Evolutionary conservation across 208 protist genomes (phyloP).

Genomic region (Crithidia sp.): DNA sequence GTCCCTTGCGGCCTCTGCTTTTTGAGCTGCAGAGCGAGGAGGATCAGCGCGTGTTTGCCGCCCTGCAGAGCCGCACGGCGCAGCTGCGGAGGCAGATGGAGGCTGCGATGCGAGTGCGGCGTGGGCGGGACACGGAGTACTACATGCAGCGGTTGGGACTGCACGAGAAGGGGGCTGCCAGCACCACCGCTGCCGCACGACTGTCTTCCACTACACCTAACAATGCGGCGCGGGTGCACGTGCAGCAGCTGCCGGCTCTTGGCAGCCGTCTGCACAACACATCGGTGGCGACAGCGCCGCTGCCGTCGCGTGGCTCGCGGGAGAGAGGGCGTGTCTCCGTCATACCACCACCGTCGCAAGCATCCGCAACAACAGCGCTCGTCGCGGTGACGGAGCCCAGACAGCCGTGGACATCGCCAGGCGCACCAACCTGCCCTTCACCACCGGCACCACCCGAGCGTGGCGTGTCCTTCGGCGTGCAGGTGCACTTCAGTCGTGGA

Average conservation of each 20-base stretch:
- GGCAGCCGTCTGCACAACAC: not conserved
- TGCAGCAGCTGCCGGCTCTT: slow-evolving; percentile 1
- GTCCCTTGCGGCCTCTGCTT: not conserved
- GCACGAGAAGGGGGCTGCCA: slow-evolving; percentile 8
- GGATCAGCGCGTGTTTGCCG: slow-evolving; percentile 49
- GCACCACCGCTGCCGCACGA: not conserved
- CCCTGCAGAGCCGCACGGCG: slow-evolving; percentile 59
- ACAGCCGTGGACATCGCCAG: not conserved
- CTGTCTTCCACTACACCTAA: too few relatives aligned
- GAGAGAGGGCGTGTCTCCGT: too few relatives aligned
- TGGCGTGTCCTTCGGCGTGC: slow-evolving; percentile 50
- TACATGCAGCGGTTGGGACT: slow-evolving; percentile 53
- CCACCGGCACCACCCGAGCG: slow-evolving; percentile 49
- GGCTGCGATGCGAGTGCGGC: slow-evolving; percentile 33
- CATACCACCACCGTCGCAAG: too few relatives aligned
- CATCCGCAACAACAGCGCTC: too few relatives aligned
- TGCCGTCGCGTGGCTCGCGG: not conserved
- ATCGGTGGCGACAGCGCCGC: not conserved
- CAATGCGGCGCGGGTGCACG: not conserved
- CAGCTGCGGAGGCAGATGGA: slow-evolving; percentile 62
- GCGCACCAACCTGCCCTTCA: not conserved
- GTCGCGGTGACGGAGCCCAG: too few relatives aligned
- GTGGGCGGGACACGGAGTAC: slow-evolving; percentile 56
- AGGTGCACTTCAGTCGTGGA: slow-evolving; percentile 46
- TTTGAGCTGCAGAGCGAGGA: slow-evolving; percentile 41